A percentile compares a stretch with the other conserved stretches of the same genome.
Conservation (phyloP, 352 stramenopile species). For the Phytophthora fragariae region DNA sequence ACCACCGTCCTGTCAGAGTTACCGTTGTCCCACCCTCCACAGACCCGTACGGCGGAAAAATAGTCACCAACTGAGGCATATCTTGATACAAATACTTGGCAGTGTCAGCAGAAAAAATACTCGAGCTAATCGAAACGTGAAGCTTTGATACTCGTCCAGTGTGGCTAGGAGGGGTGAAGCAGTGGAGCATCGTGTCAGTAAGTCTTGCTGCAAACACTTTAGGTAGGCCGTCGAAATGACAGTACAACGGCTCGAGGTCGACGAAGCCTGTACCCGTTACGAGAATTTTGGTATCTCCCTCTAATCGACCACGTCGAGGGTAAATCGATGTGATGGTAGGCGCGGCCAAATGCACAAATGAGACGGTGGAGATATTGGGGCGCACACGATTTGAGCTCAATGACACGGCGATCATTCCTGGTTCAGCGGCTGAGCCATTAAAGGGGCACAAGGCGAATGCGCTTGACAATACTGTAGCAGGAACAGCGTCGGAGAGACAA, state of each 20-base stretch:
- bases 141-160: conserved; percentile 20
- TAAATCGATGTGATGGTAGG: conserved; percentile 33
- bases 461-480: conserved; percentile 22
- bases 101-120: conserved; percentile 30
- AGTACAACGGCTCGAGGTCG: conserved; percentile 26
- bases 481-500: conserved; percentile 4
- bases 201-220: conserved; percentile 17
- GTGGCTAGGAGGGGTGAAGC: conserved; percentile 27
- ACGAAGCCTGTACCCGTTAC: conserved; percentile 29
- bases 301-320: conserved; percentile 24
- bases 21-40: conserved; percentile 38
- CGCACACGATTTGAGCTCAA: conserved; percentile 24
- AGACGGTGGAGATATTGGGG: conserved; percentile 9
- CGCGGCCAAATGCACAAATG: conserved; percentile 19
- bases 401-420: conserved; percentile 18
- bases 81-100: conserved; percentile 38
- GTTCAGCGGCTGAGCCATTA: conserved; percentile 1
- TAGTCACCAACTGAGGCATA: conserved; percentile 20
- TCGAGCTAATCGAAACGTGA: conserved; percentile 32
- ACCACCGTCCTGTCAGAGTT: conserved; percentile 27
- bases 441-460: conserved; percentile 37
- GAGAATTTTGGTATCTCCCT: conserved; percentile 30
- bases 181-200: conserved; percentile 29
- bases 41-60: conserved; percentile 38
- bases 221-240: conserved; percentile 35